Evolutionary conservation across 2,329 filamentous ascomycete species (phyloP).

Genomic region (Myriosclerotinia curreyana): DNA sequence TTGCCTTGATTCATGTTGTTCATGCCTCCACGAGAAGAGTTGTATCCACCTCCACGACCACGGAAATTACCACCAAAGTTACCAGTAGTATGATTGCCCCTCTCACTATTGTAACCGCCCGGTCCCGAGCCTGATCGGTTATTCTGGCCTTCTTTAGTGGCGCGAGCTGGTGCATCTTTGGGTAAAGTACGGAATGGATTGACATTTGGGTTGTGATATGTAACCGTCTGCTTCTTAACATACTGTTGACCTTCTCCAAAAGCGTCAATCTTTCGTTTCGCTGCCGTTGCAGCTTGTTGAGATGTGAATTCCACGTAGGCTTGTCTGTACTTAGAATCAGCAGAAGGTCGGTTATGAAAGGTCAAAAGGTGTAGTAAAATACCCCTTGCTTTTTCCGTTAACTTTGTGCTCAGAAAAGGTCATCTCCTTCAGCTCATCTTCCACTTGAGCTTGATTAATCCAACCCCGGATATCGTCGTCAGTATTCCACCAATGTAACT

Average conservation of each 20-base stretch:
- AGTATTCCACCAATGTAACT: constrained; percentile 94
- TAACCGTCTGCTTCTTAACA: constrained; percentile 65
- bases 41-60: constrained; percentile 49
- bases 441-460: constrained; percentile 73
- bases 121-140: constrained; percentile 48
- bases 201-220: constrained; percentile 70
- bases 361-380: constrained; percentile 40
- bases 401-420: constrained; percentile 99
- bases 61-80: constrained; percentile 45
- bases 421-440: constrained; percentile 84
- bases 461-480: constrained; percentile 93
- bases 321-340: constrained; percentile 45
- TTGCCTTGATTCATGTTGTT: constrained; percentile 50
- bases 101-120: constrained; percentile 50
- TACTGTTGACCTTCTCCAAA: constrained; percentile 50
- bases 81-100: constrained; percentile 39
- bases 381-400: constrained; percentile 99
- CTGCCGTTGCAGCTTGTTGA: constrained; percentile 78
- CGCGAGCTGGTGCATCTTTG: constrained; percentile 76
- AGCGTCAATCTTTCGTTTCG: constrained; percentile 77
- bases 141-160: constrained; percentile 58
- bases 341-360: not conserved
- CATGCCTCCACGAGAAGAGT: constrained; percentile 41
- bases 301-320: constrained; percentile 83
- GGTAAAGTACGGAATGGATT: constrained; percentile 92